A percentile compares a stretch with the other conserved stretches of the same genome.
phyloP scores from a whole-genome alignment of 1,284 basidiomycete genomes.

The Agaricales sp. region DNA sequence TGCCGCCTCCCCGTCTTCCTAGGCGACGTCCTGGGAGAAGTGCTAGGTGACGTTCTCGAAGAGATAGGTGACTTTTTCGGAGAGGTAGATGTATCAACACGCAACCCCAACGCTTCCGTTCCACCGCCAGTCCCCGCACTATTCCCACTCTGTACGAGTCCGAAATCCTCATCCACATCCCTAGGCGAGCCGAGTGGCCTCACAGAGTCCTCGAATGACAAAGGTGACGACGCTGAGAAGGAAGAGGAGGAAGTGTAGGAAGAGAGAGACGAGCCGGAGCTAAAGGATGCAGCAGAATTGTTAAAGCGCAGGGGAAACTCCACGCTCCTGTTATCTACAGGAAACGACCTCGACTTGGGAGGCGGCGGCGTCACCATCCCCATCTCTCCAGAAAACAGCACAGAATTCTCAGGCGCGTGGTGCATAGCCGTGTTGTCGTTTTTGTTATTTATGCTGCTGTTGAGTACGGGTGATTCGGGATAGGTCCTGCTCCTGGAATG shows the following conservation, averaged over 20 bases:
- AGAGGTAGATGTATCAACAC: conserved; percentile 14
- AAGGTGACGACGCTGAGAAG: not conserved
- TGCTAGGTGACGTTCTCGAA: conserved; percentile 8
- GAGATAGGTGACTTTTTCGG: conserved; percentile 20
- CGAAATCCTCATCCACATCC: not conserved
- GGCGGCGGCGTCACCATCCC: too few relatives aligned
- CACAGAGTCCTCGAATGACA: too few relatives aligned
- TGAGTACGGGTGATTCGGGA: not conserved
- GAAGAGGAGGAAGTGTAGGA: not conserved
- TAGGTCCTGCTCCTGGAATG: not conserved
- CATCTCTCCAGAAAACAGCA: too few relatives aligned
- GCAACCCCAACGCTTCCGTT: conserved; percentile 19
- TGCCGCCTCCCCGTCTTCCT: conserved; percentile 18
- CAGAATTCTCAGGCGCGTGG: too few relatives aligned
- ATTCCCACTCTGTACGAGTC: not conserved
- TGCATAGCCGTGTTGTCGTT: too few relatives aligned
- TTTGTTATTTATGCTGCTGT: too few relatives aligned
- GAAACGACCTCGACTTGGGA: too few relatives aligned
- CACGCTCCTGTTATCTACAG: too few relatives aligned
- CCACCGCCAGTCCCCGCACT: conserved; percentile 12
- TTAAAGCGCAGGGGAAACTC: too few relatives aligned
- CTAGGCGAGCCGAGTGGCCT: not conserved
- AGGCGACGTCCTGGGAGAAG: conserved; percentile 19
- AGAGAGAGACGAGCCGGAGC: not conserved
- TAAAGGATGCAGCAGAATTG: too few relatives aligned